Evolutionary conservation across 2,329 filamentous ascomycete species (phyloP), one percentile per base, ranked within the genome.

Genomic region (Phoma sp.): DNA sequence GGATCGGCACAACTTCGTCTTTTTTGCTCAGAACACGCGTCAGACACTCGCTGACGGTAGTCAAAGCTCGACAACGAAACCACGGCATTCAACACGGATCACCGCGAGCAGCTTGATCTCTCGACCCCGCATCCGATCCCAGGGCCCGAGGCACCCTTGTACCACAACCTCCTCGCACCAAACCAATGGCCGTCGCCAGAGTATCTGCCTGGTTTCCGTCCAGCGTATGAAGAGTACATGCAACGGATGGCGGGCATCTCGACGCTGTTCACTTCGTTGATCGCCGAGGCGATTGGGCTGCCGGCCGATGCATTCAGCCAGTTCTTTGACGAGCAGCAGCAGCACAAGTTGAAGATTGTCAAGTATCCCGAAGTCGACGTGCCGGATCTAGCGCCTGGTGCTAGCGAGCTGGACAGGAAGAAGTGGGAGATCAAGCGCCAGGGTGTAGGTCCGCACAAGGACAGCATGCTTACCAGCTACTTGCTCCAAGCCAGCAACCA

Each of bases 291-390:
- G n/a, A 88, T 96, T 59, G 84, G 85, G 9, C 81, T 96, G 6
- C 85, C 88, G 0, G 59, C 81, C 0, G 76, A 82, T 45, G 90
- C 92, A 0, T 96, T 96, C 74, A 79, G 85, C 70, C 86, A 84
- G 66, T 96, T 93, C 80, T 94, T 94, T 76, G 90, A 93, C 71
- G 65, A 66, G 1, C 76, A 82, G 37, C 82, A 80, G 78, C 91
- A 95, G 77, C 91, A 96, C 79, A 96, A 96, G 80, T 82, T 96
- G 67, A 96, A 96, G 79, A 88, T 96, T 56, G 88, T 96, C 57
- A 91, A 90, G 78, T 96, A 95, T 70, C 92, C 92, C 0, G 91
- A 95, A 57, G 71, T 74, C 71, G 69, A 72, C 43, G 62, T 74
- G 17, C 62, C 69, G 4, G 67, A 74, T 41, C 55, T 74, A 27